A percentile compares a stretch with the other conserved stretches of the same genome.
Conservation (phyloP, 1,139 yeast genomes). For the Candida dubliniensis region DNA sequence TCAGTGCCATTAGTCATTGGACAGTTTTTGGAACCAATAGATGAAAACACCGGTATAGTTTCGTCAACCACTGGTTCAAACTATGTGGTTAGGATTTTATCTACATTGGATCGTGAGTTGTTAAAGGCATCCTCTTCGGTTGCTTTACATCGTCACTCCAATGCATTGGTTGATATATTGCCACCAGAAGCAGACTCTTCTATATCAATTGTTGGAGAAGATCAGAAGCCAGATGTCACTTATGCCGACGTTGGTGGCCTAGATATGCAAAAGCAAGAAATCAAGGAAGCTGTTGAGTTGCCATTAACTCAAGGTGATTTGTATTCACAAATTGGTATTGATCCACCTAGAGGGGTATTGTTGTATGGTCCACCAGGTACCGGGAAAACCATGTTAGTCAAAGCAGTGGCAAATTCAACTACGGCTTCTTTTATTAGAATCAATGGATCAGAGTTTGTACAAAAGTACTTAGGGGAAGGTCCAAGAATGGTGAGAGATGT, state of each 20-base stretch:
- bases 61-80: slow-evolving; percentile 97
- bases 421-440: slow-evolving; percentile 96
- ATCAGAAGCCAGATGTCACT: slow-evolving; percentile 87
- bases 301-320: slow-evolving; percentile 96
- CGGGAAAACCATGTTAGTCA: slow-evolving; percentile 98
- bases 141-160: slow-evolving; percentile 96
- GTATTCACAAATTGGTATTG: slow-evolving; percentile 96
- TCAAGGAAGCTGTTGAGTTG: slow-evolving; percentile 95
- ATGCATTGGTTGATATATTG: slow-evolving; percentile 92
- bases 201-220: slow-evolving; percentile 90
- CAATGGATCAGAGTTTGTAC: slow-evolving; percentile 97
- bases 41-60: slow-evolving; percentile 93
- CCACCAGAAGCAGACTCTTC: slow-evolving; percentile 99
- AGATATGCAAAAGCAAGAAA: slow-evolving; percentile 99
- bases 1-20: slow-evolving; percentile 98
- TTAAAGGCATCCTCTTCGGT: slow-evolving; percentile 94
- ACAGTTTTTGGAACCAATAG: slow-evolving; percentile 96
- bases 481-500: slow-evolving; percentile 99
- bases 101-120: slow-evolving; percentile 92
- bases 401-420: slow-evolving; percentile 96
- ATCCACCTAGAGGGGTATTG: slow-evolving; percentile 97
- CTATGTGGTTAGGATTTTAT: slow-evolving; percentile 90
- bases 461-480: slow-evolving; percentile 97
- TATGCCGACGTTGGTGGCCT: slow-evolving; percentile 97
- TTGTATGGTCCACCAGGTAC: slow-evolving; percentile 99